Evolutionary conservation across 768 basidiomycete genomes (phyloP), one percentile per base, ranked within the genome.

Genomic region (Filobasidium floriforme): DNA sequence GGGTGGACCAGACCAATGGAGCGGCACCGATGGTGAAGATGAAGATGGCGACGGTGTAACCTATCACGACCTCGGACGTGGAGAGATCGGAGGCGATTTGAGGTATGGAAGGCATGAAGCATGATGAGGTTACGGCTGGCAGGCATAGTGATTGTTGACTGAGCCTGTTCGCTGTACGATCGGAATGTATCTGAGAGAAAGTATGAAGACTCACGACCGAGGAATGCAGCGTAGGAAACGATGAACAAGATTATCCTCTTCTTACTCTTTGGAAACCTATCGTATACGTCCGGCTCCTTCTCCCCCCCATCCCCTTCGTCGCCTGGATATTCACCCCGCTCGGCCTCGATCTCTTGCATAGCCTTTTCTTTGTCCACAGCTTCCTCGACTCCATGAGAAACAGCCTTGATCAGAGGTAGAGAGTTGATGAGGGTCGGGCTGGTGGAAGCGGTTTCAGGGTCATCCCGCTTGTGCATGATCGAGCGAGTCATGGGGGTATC

Each of bases 31-130:
- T 79, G 0, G 81, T 76, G 22, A 84, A 73, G 32, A 86, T 73
- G 26, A 83, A 82, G 10, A 86, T 68, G 65, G 84, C 85, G 0
- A 86, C 81, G 1, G 83, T 82, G 37, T 83, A 75, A 85, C 85
- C 87, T 60, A 89, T 82, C 19, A 86, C 75, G 18, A 83, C 70
- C 0, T 82, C 82, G 0, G 87, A 83, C 0, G 87, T 81, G 28
- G 83, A 59, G 11, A 91, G 76, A 66, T 91, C 88, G 29, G 75
- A 77, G 9, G 89, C 85, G 54, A 92, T 85, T 60, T 87, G 83
- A 0, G 88, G 88, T 63, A 90, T 87, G 0, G 85, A 85, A 0
- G 89, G 89, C 1, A 89, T 82, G 74, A 90, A 89, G 0, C 84
- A 84, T 0, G 84, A 86, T 7, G 84, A 80, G 0, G 87, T 84